A percentile compares a stretch with the other conserved stretches of the same genome.
Conservation (phyloP, 2,329 filamentous ascomycete species). For the Neophaeococcomyces aloes region DNA sequence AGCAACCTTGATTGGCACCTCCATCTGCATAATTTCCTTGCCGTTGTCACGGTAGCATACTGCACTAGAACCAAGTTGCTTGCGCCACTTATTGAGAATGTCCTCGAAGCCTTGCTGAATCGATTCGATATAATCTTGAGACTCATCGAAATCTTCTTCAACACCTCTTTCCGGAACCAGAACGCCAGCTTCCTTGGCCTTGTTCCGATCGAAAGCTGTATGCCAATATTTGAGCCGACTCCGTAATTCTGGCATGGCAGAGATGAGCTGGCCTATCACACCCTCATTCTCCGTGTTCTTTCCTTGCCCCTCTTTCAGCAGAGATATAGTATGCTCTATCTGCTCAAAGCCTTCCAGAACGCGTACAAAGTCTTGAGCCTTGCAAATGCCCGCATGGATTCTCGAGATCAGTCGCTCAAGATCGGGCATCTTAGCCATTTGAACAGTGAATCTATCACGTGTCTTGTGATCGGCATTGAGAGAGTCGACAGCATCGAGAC, state of each 20-base stretch:
- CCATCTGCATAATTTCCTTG: conserved; percentile 94
- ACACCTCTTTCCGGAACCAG: conserved; percentile 78
- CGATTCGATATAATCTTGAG: conserved; percentile 62
- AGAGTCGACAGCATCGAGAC: conserved; percentile 86
- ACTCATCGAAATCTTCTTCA: conserved; percentile 84
- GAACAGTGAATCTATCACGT: conserved; percentile 77
- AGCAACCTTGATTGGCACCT: conserved; percentile 66
- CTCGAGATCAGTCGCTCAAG: conserved; percentile 88
- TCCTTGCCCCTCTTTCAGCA: conserved; percentile 63
- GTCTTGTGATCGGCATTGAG: conserved; percentile 72
- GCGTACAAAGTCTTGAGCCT: conserved; percentile 80
- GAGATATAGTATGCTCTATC: conserved; percentile 84
- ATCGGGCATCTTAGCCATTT: conserved; percentile 85
- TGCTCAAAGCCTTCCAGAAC: conserved; percentile 95
- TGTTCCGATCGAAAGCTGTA: conserved; percentile 74
- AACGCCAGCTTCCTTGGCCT: conserved; percentile 67
- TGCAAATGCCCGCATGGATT: conserved; percentile 84
- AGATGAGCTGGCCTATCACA: conserved; percentile 71
- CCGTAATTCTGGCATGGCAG: conserved; percentile 73
- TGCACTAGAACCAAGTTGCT: conserved; percentile 61
- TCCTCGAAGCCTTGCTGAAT: conserved; percentile 63
- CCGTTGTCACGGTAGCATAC: conserved; percentile 75
- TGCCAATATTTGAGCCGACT: conserved; percentile 74
- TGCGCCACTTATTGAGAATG: conserved; percentile 60
- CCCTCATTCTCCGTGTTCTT: conserved; percentile 48